Conservation (phyloP, 495 filamentous ascomycete species). For the Staphylotrichum longicolle region DNA sequence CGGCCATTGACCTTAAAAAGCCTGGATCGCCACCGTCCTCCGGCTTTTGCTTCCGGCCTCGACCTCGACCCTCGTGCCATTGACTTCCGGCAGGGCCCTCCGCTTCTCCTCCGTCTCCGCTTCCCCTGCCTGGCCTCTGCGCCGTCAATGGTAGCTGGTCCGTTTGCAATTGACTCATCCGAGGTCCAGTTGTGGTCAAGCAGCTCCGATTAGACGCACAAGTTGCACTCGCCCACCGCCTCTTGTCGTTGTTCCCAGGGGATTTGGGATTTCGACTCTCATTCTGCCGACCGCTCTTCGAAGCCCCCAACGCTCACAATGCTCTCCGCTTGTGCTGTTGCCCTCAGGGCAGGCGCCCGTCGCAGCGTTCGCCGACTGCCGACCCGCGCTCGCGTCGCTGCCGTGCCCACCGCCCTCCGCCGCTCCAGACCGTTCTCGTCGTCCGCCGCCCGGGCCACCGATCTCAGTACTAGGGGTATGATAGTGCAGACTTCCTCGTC, state of each 20-base stretch:
- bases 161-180: constrained; percentile 29
- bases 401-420: constrained; percentile 26
- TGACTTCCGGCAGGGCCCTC: constrained; percentile 26
- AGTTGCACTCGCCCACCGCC: neutral
- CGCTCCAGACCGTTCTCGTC: constrained; percentile 34
- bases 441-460: constrained; percentile 40
- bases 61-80: constrained; percentile 18
- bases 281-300: constrained; percentile 3
- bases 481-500: constrained; percentile 94
- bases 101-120: constrained; percentile 13
- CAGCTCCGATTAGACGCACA: constrained; percentile 5
- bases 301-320: constrained; percentile 23
- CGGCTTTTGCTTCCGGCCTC: neutral
- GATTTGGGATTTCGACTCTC: neutral
- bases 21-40: neutral
- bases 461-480: constrained; percentile 71
- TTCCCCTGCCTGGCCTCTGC: constrained; percentile 17
- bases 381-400: constrained; percentile 29
- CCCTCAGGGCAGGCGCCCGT: constrained; percentile 46
- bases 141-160: constrained; percentile 30
- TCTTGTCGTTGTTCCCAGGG: too few species aligned
- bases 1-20: constrained; percentile 6
- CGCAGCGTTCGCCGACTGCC: constrained; percentile 40
- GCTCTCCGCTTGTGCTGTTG: constrained; percentile 38
- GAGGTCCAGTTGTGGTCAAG: constrained; percentile 15